These are phyloP conservation scores for Trichophyton schoenleinii DNA, from an alignment of 2,329 filamentous ascomycete species.

Conservation along the genomic window DNA sequence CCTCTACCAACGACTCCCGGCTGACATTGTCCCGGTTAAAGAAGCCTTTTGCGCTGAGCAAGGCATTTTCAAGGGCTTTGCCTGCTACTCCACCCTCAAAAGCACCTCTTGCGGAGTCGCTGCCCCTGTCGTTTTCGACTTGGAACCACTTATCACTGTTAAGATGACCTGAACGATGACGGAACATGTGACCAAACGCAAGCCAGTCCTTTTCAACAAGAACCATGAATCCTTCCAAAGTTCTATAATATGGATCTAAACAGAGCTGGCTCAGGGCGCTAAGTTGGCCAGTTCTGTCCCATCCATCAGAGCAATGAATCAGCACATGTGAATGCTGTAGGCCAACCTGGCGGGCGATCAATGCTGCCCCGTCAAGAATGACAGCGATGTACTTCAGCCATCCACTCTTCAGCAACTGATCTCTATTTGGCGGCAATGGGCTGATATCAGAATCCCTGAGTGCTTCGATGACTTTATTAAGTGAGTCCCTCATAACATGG, in stretches of 20 bases:
- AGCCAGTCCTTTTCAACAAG: conserved; percentile 96
- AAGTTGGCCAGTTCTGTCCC: conserved; percentile 93
- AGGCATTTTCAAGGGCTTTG: conserved; percentile 73
- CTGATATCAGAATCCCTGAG: conserved; percentile 88
- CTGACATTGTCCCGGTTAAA: conserved; percentile 70
- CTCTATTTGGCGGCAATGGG: conserved; percentile 65
- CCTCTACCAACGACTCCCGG: conserved; percentile 51
- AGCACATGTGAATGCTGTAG: conserved; percentile 88
- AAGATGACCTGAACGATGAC: conserved; percentile 75
- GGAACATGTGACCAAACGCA: conserved; percentile 96
- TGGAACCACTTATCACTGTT: conserved; percentile 91
- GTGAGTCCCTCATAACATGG: conserved; percentile 88
- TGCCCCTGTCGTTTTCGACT: conserved; percentile 65
- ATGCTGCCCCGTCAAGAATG: conserved; percentile 68
- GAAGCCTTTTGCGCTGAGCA: conserved; percentile 75
- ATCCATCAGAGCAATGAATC: conserved; percentile 96
- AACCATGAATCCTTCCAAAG: conserved; percentile 85
- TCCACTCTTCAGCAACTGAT: conserved; percentile 66
- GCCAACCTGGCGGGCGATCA: conserved; percentile 78
- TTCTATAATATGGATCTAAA: conserved; percentile 89
- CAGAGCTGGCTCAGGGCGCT: conserved; percentile 85
- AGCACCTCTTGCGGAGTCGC: conserved; percentile 31
- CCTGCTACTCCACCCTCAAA: conserved; percentile 37
- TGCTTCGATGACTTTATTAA: conserved; percentile 76
- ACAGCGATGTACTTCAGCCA: conserved; percentile 85